A percentile compares a stretch with the other conserved stretches of the same genome.
phyloP scores from a whole-genome alignment of 2,329 filamentous ascomycete genomes.

The Penicillium freii region DNA sequence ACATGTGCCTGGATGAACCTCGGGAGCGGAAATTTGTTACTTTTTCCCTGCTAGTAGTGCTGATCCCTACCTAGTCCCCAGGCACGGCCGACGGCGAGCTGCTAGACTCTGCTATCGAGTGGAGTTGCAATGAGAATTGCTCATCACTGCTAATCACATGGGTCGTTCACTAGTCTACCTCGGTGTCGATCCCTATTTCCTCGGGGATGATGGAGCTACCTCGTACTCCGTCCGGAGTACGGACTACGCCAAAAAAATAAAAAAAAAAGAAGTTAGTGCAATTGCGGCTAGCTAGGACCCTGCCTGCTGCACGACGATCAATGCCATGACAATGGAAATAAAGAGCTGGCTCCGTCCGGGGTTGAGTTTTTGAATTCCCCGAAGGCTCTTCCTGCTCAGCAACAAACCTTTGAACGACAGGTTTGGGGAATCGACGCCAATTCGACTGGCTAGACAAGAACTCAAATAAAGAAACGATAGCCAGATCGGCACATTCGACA shows the following conservation, averaged over 20 bases:
- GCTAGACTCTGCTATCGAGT: background rate
- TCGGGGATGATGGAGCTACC: constrained; percentile 1
- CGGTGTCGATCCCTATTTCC: constrained; percentile 12
- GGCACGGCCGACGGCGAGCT: background rate
- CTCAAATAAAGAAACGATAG: background rate
- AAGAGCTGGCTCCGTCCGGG: background rate
- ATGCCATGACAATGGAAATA: background rate
- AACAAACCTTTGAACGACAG: constrained; percentile 9
- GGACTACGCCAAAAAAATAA: background rate
- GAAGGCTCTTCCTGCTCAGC: constrained; percentile 10
- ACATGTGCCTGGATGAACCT: constrained; percentile 10
- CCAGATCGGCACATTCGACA: constrained; percentile 6
- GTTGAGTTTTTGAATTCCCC: background rate
- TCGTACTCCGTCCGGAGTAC: background rate
- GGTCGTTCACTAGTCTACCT: background rate
- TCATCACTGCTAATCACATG: constrained; percentile 7
- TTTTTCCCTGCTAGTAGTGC: background rate
- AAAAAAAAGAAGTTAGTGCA: background rate
- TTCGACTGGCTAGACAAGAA: constrained; percentile 3
- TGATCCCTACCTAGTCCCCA: constrained; percentile 7
- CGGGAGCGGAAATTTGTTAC: background rate
- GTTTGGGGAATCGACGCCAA: constrained; percentile 10
- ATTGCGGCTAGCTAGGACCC: constrained; percentile 2
- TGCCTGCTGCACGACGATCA: constrained; percentile 1
- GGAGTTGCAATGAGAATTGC: constrained; percentile 3